Evolutionary conservation across 2,329 filamentous ascomycete genomes (phyloP), one percentile per base, ranked within the genome.

Genomic region (Colletotrichum tanaceti): DNA sequence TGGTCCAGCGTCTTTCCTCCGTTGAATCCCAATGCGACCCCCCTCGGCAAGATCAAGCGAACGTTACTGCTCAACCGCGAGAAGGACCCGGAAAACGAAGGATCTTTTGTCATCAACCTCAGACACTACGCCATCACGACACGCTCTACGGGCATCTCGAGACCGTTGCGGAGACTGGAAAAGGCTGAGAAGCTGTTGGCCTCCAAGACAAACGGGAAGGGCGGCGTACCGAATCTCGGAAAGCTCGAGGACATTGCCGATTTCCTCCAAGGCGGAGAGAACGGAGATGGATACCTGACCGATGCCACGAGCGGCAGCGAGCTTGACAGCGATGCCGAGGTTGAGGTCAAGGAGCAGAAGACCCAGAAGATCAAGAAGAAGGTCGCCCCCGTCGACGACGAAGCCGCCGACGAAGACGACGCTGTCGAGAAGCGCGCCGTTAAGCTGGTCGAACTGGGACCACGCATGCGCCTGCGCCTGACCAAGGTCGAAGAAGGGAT

Each of bases 1-100:
- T 99, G 98, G 81, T 95, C 98, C 79, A 97, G 93, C 9, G 88
- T 99, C 43, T 98, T 99, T 76, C 95, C 96, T 4, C 93, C 94
- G 1, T 98, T 99, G 79, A 96, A 96, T 74, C 96, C 96, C 0
- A 93, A 97, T 79, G 88, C 89, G 38, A 97, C 93, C 2, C 93
- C 96, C 1, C 86, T 99, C 43, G 91, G 93, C 74, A 94, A 93
- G n/a, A 98, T 99, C 77, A 92, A 92, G 72, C 89, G 96, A 76
- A 93, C 98, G 0, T 87, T 99, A 64, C 87, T 99, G 22, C 82
- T 99, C 65, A 97, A 98, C 79, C 90, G 96, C 70, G 93, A 97
- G 77, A 81, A 82, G 62, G 80, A 83, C 16, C 79, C 82, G 22
- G 83, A 85, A 44, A 86, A 89, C 58, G 86, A 91, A 46, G 90